These are phyloP conservation scores for Cryptococcus sp. DNA, from an alignment of 1,284 basidiomycete species.

Conservation along the genomic window DNA sequence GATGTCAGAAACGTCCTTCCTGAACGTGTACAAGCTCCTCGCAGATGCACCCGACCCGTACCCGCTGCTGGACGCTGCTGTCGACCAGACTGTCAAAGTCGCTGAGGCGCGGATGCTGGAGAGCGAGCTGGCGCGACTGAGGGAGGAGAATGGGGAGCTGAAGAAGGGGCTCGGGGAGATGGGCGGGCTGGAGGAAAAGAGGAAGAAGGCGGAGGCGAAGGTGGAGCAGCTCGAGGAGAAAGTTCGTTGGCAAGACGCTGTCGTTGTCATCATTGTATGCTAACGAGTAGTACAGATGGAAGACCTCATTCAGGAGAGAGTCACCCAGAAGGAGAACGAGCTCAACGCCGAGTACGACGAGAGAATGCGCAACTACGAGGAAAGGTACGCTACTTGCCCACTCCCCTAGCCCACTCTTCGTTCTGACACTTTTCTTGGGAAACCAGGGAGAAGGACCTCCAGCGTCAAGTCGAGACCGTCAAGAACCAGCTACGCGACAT, in stretches of 20 bases:
- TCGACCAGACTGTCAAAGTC: slow-evolving; percentile 85
- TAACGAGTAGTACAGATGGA: slow-evolving; percentile 67
- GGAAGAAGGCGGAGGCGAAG: slow-evolving; percentile 69
- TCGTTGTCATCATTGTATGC: not conserved
- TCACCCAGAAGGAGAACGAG: slow-evolving; percentile 88
- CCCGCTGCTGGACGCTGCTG: slow-evolving; percentile 86
- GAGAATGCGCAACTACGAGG: slow-evolving; percentile 88
- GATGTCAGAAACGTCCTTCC: slow-evolving; percentile 84
- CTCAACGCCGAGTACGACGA: slow-evolving; percentile 95
- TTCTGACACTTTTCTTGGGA: not conserved
- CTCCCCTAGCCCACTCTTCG: not conserved
- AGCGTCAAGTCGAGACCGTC: slow-evolving; percentile 75
- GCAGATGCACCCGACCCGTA: slow-evolving; percentile 95
- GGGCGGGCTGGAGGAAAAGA: slow-evolving; percentile 64
- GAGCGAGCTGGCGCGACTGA: slow-evolving; percentile 63
- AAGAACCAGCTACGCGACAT: slow-evolving; percentile 86
- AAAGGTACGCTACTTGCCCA: slow-evolving; percentile 60
- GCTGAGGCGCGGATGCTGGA: slow-evolving; percentile 74
- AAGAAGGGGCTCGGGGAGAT: slow-evolving; percentile 67
- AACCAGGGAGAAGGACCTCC: slow-evolving; percentile 80
- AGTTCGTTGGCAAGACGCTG: slow-evolving; percentile 54
- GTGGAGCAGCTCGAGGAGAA: slow-evolving; percentile 77
- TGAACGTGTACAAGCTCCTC: slow-evolving; percentile 88
- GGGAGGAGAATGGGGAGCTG: slow-evolving; percentile 74
- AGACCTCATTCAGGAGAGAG: slow-evolving; percentile 75